These are phyloP conservation scores for Luvunga scandens DNA, from an alignment of 345 rosid species.

Conservation along the genomic window DNA sequence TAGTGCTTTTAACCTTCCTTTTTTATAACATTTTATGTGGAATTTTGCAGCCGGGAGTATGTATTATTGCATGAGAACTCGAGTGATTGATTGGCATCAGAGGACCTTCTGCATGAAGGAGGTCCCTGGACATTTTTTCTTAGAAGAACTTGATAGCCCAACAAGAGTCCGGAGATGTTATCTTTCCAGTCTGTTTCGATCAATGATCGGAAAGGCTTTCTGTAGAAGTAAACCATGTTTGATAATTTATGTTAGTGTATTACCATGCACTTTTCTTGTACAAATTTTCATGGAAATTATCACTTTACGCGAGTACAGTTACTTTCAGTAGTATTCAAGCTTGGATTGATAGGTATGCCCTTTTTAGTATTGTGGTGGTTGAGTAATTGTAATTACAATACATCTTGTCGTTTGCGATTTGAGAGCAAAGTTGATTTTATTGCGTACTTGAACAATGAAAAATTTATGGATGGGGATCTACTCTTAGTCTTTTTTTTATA, in stretches of 20 bases:
- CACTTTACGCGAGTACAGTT: too few species aligned
- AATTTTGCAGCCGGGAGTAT: conserved; percentile 74
- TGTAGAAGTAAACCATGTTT: neutral
- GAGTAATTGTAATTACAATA: too few species aligned
- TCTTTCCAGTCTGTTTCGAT: neutral
- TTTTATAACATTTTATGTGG: conserved; percentile 1
- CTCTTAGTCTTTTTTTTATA: too few species aligned
- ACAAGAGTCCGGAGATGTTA: neutral
- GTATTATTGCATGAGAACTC: conserved; percentile 83
- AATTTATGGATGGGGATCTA: too few species aligned
- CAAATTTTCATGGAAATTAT: neutral
- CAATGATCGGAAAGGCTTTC: neutral
- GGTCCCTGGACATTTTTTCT: neutral
- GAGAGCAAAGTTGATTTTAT: too few species aligned
- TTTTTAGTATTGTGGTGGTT: too few species aligned
- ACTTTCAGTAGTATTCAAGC: too few species aligned
- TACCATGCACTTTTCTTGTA: neutral
- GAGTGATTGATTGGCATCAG: conserved; percentile 21
- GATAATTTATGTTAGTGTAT: neutral
- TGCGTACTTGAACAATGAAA: too few species aligned
- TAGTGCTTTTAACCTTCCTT: neutral
- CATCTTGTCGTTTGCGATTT: too few species aligned
- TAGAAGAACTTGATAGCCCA: neutral
- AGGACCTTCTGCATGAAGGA: neutral
- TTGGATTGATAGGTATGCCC: too few species aligned